Evolutionary conservation across 441 rosid genomes (phyloP).

Genomic region (Rhodomyrtus psidioides): DNA sequence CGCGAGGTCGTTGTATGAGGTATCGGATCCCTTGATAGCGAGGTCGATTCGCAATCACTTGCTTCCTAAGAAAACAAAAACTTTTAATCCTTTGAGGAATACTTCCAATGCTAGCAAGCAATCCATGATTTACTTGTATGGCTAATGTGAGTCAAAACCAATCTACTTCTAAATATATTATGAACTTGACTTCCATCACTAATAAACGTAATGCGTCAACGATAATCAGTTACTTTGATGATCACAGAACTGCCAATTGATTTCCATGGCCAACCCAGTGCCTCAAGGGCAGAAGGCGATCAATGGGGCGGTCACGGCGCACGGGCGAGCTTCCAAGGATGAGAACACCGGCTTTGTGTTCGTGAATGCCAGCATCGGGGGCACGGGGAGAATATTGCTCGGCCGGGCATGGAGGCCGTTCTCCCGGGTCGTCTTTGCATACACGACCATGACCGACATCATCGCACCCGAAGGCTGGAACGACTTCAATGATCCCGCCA

Average conservation of each 20-base stretch:
- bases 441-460: slow-evolving; percentile 58
- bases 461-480: slow-evolving; percentile 88
- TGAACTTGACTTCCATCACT: too few relatives aligned
- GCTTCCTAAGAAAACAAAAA: too few relatives aligned
- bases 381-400: slow-evolving; percentile 71
- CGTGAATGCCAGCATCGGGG: slow-evolving; percentile 53
- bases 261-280: slow-evolving; percentile 72
- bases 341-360: slow-evolving; percentile 73
- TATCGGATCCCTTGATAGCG: neutral
- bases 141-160: too few relatives aligned
- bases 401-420: slow-evolving; percentile 91
- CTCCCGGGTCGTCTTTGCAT: slow-evolving; percentile 63
- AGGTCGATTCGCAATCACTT: neutral
- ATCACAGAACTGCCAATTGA: slow-evolving; percentile 48
- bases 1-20: slow-evolving; percentile 72
- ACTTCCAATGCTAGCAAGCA: too few relatives aligned
- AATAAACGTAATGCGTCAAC: too few relatives aligned
- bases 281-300: slow-evolving; percentile 44
- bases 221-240: neutral
- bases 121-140: too few relatives aligned
- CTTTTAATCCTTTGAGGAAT: too few relatives aligned
- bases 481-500: slow-evolving; percentile 66
- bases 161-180: too few relatives aligned
- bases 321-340: slow-evolving; percentile 60
- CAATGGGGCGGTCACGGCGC: slow-evolving; percentile 79